These are phyloP conservation scores for Diphasiastrum complanatum DNA, from an alignment of 83 land plant species.

Conservation along the genomic window DNA sequence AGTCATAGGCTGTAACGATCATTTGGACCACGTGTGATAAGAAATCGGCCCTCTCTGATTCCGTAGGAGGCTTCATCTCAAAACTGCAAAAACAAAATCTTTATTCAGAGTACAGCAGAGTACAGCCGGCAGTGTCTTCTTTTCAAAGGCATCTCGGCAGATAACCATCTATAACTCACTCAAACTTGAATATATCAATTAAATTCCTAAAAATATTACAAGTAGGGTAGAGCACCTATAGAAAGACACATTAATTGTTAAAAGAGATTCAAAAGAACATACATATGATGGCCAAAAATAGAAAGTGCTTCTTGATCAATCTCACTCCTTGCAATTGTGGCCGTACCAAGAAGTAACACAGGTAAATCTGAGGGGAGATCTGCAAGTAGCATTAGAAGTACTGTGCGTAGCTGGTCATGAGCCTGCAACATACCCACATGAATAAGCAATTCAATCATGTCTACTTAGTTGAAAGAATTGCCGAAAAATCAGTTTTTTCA, in stretches of 20 bases:
- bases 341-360: constrained; percentile 74
- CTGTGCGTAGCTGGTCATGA: constrained; percentile 84
- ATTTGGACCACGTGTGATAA: constrained; percentile 53
- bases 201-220: not conserved
- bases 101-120: constrained; percentile 8
- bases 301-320: constrained; percentile 32
- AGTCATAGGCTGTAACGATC: constrained; percentile 39
- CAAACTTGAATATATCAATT: no score
- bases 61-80: constrained; percentile 51
- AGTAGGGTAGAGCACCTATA: not conserved
- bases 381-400: constrained; percentile 63
- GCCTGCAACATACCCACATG: constrained; percentile 46
- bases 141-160: not conserved
- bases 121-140: not conserved
- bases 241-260: no score
- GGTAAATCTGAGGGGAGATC: constrained; percentile 88
- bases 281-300: constrained; percentile 46
- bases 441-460: not conserved
- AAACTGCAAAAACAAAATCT: constrained; percentile 45
- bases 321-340: constrained; percentile 37
- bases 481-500: no score
- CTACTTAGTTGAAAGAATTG: no score
- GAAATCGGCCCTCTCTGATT: constrained; percentile 58
- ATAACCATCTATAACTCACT: not conserved
- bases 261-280: constrained; percentile 15